phyloP scores from a whole-genome alignment of 1,139 yeast genomes.

The Scheffersomyces lignicola region DNA sequence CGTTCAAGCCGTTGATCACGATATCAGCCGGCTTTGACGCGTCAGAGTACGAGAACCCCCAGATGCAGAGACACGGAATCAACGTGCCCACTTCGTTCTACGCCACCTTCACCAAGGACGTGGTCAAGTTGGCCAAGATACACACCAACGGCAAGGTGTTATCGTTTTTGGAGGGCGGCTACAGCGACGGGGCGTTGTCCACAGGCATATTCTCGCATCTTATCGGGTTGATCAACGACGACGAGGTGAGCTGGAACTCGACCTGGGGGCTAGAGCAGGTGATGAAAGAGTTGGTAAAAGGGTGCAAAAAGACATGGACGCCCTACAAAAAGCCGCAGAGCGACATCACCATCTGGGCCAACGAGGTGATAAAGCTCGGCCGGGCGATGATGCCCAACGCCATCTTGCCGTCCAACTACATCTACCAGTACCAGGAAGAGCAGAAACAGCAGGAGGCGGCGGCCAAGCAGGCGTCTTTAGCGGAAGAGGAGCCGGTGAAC shows the following conservation, averaged over 20 bases:
- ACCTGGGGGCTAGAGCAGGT: slow-evolving; percentile 65
- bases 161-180: slow-evolving; percentile 83
- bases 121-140: slow-evolving; percentile 61
- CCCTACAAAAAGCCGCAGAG: slow-evolving; percentile 52
- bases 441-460: slow-evolving; percentile 9
- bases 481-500: slow-evolving; percentile 15
- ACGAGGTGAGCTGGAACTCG: slow-evolving; percentile 56
- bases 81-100: slow-evolving; percentile 84
- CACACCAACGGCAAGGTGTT: slow-evolving; percentile 64
- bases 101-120: slow-evolving; percentile 71
- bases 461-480: slow-evolving; percentile 5
- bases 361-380: slow-evolving; percentile 66
- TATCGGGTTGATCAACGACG: slow-evolving; percentile 54
- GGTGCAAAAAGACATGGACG: slow-evolving; percentile 69
- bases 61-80: slow-evolving; percentile 85
- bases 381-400: slow-evolving; percentile 68
- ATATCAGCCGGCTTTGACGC: slow-evolving; percentile 91
- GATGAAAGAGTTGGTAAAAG: slow-evolving; percentile 65
- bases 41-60: slow-evolving; percentile 75
- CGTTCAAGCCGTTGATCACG: slow-evolving; percentile 69
- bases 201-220: slow-evolving; percentile 82
- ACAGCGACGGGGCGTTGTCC: slow-evolving; percentile 78
- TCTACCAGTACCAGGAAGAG: slow-evolving; percentile 31
- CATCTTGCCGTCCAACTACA: slow-evolving; percentile 39
- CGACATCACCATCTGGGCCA: slow-evolving; percentile 61